Evolutionary conservation across 2,329 filamentous ascomycete genomes (phyloP), one percentile per base, ranked within the genome.

Genomic region (Elsinoe fawcettii): DNA sequence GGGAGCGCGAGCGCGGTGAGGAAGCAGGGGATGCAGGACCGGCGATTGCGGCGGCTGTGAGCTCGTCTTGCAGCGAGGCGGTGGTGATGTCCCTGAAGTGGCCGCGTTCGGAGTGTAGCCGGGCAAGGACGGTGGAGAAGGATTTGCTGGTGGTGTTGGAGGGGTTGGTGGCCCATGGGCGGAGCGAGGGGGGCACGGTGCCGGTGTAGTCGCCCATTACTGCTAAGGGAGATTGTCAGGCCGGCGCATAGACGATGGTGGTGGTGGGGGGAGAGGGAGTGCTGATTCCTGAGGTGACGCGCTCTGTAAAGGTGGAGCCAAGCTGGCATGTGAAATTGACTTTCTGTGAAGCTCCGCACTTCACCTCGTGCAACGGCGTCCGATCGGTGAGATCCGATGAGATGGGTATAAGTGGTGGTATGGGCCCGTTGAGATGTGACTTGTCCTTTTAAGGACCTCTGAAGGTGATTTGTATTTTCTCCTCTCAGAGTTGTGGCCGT

Each of bases 21-120:
- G 78, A 77, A 37, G 63, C 64, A 6, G 62, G 60, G 4, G 51
- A 56, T 3, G 66, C 63, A 14, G 71, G 70, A 6, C 71, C 71
- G 37, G 74, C 73, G 16, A 69, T 62, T 22, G 66, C 71, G 49
- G 76, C 70, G 23, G 74, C 70, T 41, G 75, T 73, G 54, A 93
- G 84, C 65, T 93, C 85, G 34, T 85, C 80, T 51, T 79, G 80
- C 36, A 97, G 74, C 43, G 83, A 80, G 53, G 83, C 79, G 70
- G 95, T 88, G 51, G 84, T 88, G 62, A 97, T 78, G 64, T 85
- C 79, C 59, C 89, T 85, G 68, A 97, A 95, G 22, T 89, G 88
- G 12, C 88, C 89, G 60, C 87, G 85, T 66, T 95, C 85, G 43
- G 76, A 72, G 63, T 90, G 87, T 66, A 96, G 86, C 63, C 91